These are phyloP conservation scores for Coniophora puteana DNA, from an alignment of 1,284 basidiomycete species.

Conservation along the genomic window DNA sequence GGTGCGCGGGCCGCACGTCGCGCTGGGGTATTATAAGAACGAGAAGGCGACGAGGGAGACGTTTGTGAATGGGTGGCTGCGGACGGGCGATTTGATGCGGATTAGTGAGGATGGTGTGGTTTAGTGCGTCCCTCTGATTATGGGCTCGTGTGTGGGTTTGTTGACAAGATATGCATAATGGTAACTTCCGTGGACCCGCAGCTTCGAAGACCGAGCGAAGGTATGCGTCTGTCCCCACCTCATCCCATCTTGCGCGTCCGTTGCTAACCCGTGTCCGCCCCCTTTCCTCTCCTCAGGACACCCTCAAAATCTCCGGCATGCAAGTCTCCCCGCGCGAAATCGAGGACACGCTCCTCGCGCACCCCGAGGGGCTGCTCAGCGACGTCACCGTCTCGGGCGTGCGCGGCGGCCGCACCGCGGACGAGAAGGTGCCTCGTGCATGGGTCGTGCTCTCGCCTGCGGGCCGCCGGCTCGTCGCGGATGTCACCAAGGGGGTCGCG, in stretches of 20 bases:
- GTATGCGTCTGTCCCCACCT: neutral
- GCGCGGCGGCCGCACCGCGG: conserved; percentile 50
- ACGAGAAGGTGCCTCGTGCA: conserved; percentile 62
- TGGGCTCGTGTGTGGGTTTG: neutral
- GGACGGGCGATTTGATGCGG: conserved; percentile 61
- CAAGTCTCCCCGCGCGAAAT: conserved; percentile 69
- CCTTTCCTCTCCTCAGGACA: conserved; percentile 49
- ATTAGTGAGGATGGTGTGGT: conserved; percentile 50
- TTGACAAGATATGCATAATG: too few species aligned
- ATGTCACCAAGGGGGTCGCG: too few species aligned
- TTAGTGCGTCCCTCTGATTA: conserved; percentile 38
- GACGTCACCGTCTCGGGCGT: conserved; percentile 65
- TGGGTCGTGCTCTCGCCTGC: conserved; percentile 58
- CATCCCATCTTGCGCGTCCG: neutral
- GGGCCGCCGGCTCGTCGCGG: too few species aligned
- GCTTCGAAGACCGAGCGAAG: conserved; percentile 3
- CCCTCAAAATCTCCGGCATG: conserved; percentile 59
- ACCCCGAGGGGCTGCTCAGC: conserved; percentile 49
- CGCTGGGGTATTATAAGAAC: conserved; percentile 63
- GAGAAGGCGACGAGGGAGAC: conserved; percentile 56
- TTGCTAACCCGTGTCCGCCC: conserved; percentile 23
- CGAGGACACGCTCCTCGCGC: conserved; percentile 52
- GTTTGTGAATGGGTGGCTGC: conserved; percentile 61
- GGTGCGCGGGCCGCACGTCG: conserved; percentile 45
- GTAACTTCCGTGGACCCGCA: neutral